These are phyloP conservation scores for Colletotrichum musae DNA, from an alignment of 2,329 filamentous ascomycete genomes.

Conservation along the genomic window DNA sequence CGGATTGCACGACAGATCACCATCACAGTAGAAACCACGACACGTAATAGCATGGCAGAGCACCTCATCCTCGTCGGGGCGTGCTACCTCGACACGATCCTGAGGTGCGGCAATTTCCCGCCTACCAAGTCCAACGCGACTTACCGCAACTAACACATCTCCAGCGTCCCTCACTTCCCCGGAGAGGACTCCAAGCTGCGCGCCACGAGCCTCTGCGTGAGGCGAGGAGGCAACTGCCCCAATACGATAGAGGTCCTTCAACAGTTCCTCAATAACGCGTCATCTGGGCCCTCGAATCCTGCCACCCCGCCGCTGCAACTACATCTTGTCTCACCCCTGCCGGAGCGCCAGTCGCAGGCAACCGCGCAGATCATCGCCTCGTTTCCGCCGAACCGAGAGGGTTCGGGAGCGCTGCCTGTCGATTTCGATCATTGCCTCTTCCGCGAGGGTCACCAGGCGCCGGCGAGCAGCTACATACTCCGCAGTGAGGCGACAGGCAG, in stretches of 20 bases:
- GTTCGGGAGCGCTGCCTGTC: conserved; percentile 51
- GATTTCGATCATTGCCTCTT: conserved; percentile 72
- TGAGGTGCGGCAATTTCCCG: conserved; percentile 63
- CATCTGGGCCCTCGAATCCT: conserved; percentile 12
- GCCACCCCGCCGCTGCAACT: conserved; percentile 45
- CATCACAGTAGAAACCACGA: no score
- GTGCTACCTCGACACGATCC: conserved; percentile 80
- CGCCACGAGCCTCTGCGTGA: conserved; percentile 69
- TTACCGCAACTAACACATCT: not conserved
- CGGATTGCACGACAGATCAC: no score
- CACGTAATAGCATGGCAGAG: conserved; percentile 55
- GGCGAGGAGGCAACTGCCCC: conserved; percentile 80
- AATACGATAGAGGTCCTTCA: conserved; percentile 80
- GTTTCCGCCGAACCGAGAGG: conserved; percentile 56
- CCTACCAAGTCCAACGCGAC: conserved; percentile 27
- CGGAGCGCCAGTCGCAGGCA: conserved; percentile 64
- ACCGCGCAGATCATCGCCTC: conserved; percentile 67
- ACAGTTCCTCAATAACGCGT: conserved; percentile 64
- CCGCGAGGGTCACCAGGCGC: conserved; percentile 65
- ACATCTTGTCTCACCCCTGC: conserved; percentile 68
- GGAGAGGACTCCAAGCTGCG: conserved; percentile 81
- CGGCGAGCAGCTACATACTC: conserved; percentile 80
- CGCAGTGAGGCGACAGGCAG: conserved; percentile 71
- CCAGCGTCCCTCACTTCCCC: conserved; percentile 77
- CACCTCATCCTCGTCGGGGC: conserved; percentile 76